Conservation (phyloP, 1,284 basidiomycete genomes). For the Marasmius oreades region DNA sequence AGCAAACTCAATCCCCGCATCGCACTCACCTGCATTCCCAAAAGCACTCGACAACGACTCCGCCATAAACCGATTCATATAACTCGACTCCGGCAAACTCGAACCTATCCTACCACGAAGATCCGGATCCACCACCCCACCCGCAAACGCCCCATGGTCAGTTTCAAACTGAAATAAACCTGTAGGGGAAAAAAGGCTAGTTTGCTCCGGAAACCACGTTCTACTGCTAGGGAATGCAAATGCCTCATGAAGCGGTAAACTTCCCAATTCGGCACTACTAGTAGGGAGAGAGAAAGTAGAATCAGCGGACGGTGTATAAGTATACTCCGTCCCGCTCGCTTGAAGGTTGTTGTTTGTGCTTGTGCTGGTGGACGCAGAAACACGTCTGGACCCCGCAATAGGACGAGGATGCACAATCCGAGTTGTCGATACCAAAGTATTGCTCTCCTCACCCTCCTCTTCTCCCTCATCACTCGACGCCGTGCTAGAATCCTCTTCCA, state of each 20-base stretch:
- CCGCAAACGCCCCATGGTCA: too few species aligned
- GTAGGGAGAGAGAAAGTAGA: slow-evolving; percentile 9
- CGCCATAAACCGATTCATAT: background rate
- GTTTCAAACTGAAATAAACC: background rate
- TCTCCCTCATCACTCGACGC: too few species aligned
- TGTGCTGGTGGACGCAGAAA: background rate
- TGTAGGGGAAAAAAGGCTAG: too few species aligned
- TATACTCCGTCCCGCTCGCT: background rate
- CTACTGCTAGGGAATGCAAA: background rate
- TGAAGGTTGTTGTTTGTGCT: background rate
- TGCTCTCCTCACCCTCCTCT: too few species aligned
- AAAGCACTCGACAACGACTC: background rate
- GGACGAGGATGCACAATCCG: background rate
- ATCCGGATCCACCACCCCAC: too few species aligned
- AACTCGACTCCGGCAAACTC: background rate
- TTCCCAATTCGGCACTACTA: slow-evolving; percentile 12
- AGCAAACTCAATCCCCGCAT: too few species aligned
- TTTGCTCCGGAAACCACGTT: background rate
- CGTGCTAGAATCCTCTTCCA: background rate
- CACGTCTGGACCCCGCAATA: background rate
- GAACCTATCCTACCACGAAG: background rate
- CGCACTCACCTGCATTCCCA: background rate
- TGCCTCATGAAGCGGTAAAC: slow-evolving; percentile 8
- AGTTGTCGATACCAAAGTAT: too few species aligned
- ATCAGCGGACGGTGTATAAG: background rate